Base-by-base conservation (phyloP, 2,329 filamentous ascomycete species). In the Aspergillus chevalieri region DNA sequence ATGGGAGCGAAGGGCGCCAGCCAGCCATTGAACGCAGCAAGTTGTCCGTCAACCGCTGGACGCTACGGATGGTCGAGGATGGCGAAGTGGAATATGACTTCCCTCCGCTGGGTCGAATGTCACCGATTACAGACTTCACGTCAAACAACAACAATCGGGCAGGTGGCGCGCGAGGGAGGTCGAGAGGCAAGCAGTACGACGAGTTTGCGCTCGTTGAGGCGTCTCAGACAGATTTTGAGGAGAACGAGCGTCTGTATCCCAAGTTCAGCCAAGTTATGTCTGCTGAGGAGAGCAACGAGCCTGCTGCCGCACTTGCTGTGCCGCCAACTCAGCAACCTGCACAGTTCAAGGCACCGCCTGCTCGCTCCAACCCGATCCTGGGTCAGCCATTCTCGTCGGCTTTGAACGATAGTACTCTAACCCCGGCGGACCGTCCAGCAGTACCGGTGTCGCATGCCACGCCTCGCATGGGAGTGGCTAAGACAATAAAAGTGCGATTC, bases 41-140 rank as follows among this genome's bases (percentile, higher is more conserved):
- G 54, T 66, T 78, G 47, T 81, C 78, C 48, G 78, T 84, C 51
- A 84, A 85, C 56, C 72, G 75, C 51, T 85, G 82, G 82, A 79
- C 80, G 22, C 66, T 85, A 47, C 75, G 82, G n/a, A 84, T 85
- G 77, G 80, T 84, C 7, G 82, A 85, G 56, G 82, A 85, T 57
- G 82, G 80, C 5, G 82, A 85, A 58, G 78, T 85, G 2, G 82
- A 85, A 51, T 82, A 80, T 58, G 82, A 85, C 58, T 85, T 85
- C 54, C 81, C 82, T 5, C 74, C 82, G 1, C 66, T 85, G 28
- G 75, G 72, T 8, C 74, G 81, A 30, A 79, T 76, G 19, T 75
- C 78, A 54, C 77, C 80, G 1, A 74, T 85, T 47, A 75, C 76
- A 3, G 82, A 85, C 58, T 85, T 85, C 58, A 83, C 82, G 0